Base-by-base conservation (phyloP, 164 flowering plant genomes). In the Buxus sempervirens region DNA sequence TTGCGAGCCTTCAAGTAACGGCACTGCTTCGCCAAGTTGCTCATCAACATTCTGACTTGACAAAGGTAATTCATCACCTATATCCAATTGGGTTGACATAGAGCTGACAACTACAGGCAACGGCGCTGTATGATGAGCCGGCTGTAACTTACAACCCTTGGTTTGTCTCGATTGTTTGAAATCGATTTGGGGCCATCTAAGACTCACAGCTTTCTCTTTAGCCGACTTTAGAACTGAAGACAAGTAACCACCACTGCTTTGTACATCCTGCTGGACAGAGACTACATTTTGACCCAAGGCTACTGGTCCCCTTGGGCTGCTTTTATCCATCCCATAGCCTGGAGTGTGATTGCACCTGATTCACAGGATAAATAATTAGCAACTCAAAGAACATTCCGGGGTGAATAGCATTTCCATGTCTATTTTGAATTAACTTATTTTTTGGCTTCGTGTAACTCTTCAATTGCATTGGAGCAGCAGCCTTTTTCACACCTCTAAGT, bases 121-220 rank as follows among this genome's bases (percentile, higher is more conserved):
- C 19, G 18, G 56, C 18, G 68, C 58, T 23, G 70, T 62, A 61
- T 27, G 60, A 25, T 78, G 67, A 60, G 58, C 27, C 22, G 72
- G 65, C 8, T 53, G 21, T 9, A 53, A 62, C 67, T 65, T 74
- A 69, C 78, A 78, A 26, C 53, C 67, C 60, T 56, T 70, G 13
- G 54, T 21, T 60, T 38, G 54, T 22, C 21, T 58, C 38, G 49
- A n/a, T 58, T 76, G 84, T 25, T 67, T 75, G 16, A 75, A 14
- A 68, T 90, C 90, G 9, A 77, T 67, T 64, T 82, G 91, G 9
- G 82, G 66, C 94, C 90, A 86, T 70, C 81, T 86, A 63, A 90
- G 73, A 65, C 69, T 81, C 60, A 75, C 76, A 2, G 96, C 93
- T 66, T 62, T 86, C 67, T 85, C 79, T 78, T 79, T 91, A 18